A percentile compares a stretch with the other conserved stretches of the same genome.
phyloP scores from a whole-genome alignment of 345 rosid species.

The Arabidopsis suecica region DNA sequence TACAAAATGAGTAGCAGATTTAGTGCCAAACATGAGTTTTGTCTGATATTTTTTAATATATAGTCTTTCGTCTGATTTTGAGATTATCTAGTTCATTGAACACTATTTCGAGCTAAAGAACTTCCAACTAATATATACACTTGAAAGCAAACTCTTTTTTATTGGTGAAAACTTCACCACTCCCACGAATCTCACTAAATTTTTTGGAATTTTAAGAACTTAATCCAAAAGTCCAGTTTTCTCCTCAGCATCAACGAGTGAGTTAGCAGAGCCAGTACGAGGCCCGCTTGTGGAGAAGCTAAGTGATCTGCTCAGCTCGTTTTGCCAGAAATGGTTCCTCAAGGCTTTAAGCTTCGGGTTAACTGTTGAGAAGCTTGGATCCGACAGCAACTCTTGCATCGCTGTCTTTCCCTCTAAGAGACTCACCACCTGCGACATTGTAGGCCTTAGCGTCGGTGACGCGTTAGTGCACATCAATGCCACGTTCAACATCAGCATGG shows the following conservation, averaged over 20 bases:
- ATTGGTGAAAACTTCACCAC: slow-evolving; percentile 8
- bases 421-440: slow-evolving; percentile 89
- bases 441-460: slow-evolving; percentile 84
- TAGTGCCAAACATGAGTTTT: neutral
- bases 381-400: slow-evolving; percentile 71
- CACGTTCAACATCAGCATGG: slow-evolving; percentile 75
- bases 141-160: neutral
- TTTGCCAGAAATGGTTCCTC: slow-evolving; percentile 87
- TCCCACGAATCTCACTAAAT: slow-evolving; percentile 2
- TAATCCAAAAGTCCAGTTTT: slow-evolving; percentile 40
- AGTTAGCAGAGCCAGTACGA: slow-evolving; percentile 42
- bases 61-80: neutral
- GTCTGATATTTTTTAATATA: neutral
- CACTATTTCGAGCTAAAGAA: neutral
- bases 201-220: neutral
- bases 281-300: slow-evolving; percentile 54
- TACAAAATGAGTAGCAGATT: neutral
- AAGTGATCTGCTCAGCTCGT: slow-evolving; percentile 56
- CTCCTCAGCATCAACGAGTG: slow-evolving; percentile 48
- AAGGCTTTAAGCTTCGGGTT: slow-evolving; percentile 67
- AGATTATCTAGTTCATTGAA: neutral
- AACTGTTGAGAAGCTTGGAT: slow-evolving; percentile 68
- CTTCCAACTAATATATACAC: slow-evolving; percentile 25
- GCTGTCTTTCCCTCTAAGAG: slow-evolving; percentile 79
- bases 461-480: slow-evolving; percentile 83